Conservation (phyloP, 805 yeast species). For the Danielia reshetovae region DNA sequence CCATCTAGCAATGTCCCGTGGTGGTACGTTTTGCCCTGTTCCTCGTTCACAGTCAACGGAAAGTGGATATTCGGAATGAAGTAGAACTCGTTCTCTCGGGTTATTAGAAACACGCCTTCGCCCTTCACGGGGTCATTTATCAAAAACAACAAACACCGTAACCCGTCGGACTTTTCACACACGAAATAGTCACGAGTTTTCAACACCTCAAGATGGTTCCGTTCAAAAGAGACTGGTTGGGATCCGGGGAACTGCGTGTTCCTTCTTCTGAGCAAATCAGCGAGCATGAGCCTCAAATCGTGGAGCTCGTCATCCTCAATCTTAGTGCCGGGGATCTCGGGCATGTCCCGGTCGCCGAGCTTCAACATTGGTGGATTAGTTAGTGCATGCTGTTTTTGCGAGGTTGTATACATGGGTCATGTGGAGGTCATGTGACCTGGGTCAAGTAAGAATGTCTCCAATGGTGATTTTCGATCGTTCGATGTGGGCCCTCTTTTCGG, state of each 20-base stretch:
- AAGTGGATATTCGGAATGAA: constrained; percentile 82
- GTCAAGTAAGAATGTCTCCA: constrained; percentile 8
- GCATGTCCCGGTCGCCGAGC: constrained; percentile 54
- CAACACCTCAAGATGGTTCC: constrained; percentile 64
- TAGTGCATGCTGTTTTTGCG: no score
- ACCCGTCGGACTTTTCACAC: constrained; percentile 94
- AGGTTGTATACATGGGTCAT: neutral
- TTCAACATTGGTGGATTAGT: constrained; percentile 25
- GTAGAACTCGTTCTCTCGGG: constrained; percentile 83
- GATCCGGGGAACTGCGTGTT: constrained; percentile 80
- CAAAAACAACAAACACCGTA: constrained; percentile 73
- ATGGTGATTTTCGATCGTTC: constrained; percentile 7
- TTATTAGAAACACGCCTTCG: constrained; percentile 85
- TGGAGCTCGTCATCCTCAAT: constrained; percentile 70
- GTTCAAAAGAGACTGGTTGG: constrained; percentile 89
- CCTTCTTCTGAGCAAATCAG: constrained; percentile 52
- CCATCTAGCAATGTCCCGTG: constrained; percentile 93
- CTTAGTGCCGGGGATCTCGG: constrained; percentile 79
- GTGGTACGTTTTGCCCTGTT: constrained; percentile 57
- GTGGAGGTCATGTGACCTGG: constrained; percentile 6
- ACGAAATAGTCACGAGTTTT: constrained; percentile 78
- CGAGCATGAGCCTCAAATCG: constrained; percentile 65
- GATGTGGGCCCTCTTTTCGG: constrained; percentile 1
- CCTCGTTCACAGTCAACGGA: constrained; percentile 48
- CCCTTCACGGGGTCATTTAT: constrained; percentile 67